Base-by-base conservation (phyloP, 176 grass and related monocot species). In the Raddia distichophylla region DNA sequence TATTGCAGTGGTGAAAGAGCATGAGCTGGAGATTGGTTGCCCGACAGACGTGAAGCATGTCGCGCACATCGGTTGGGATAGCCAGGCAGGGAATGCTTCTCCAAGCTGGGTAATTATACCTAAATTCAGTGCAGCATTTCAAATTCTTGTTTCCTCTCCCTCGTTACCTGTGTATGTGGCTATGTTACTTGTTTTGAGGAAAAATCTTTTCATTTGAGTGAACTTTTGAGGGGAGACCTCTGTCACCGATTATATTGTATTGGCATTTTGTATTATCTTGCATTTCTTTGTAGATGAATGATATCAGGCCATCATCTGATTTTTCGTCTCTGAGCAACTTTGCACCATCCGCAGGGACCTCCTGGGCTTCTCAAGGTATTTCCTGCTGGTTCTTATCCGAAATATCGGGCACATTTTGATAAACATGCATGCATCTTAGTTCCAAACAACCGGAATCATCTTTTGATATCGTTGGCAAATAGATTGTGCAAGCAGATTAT, bases 41-140 rank as follows among this genome's bases (percentile, higher is more conserved):
- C 93, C 93, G 5, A 91, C 86, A 20, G 88, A 94, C 11, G 91
- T 94, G 64, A 94, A 83, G 87, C 91, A 94, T 18, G 91, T 94
- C 13, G 86, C 91, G 5, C 91, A 94, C 81, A 91, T 94, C 18
- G 91, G 91, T 19, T 91, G 86, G 90, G 88, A 81, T 40, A 62
- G 11, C 82, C 50, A 80, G 16, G 43, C 64, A 3, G 79, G 71
- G 58, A 79, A 71, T 35, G 77, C 71, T 19, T 73, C 87, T 62
- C 85, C 88, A 51, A 89, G 85, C 79, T 96, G 93, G 93, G 93
- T 96, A 91, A 52, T 47, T 8, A 40, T 20, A 20, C 46, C 16
- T 71, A 19, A 8, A 60, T 80, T 63, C 47, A 65, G 27, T 18
- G 17, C 14, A 77, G 42, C 67, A 27, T 4, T 55, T 0, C 52